These are phyloP conservation scores for Vachellia pachyceras DNA, from an alignment of 306 rosid genomes.

Conservation along the genomic window DNA sequence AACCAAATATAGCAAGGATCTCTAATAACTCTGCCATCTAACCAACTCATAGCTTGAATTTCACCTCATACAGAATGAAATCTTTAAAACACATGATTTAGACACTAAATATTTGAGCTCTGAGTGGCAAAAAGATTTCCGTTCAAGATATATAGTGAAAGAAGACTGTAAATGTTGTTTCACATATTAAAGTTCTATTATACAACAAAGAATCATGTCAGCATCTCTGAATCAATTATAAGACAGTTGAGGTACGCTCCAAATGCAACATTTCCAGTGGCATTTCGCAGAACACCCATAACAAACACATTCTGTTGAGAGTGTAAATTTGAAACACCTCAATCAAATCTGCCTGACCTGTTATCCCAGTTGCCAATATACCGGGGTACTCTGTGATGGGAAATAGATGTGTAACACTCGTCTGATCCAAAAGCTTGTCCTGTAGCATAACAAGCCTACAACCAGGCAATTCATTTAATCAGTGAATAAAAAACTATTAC, in stretches of 20 bases:
- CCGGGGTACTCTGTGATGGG: constrained; percentile 92
- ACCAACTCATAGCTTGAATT: background rate
- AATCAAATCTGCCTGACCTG: constrained; percentile 54
- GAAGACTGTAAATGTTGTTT: constrained; percentile 9
- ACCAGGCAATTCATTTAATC: too few relatives aligned
- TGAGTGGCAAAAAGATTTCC: background rate
- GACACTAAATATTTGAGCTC: background rate
- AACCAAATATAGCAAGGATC: constrained; percentile 5
- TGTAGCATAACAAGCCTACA: too few relatives aligned
- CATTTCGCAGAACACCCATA: background rate
- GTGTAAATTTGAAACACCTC: background rate
- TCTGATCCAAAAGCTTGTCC: constrained; percentile 99
- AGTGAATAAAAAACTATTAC: too few relatives aligned
- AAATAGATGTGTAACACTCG: constrained; percentile 94
- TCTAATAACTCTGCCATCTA: background rate
- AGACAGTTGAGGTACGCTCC: background rate
- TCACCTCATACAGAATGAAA: background rate
- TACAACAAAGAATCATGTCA: constrained; percentile 2
- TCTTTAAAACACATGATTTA: background rate
- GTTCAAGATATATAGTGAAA: background rate
- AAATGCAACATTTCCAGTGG: background rate
- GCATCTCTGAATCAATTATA: background rate
- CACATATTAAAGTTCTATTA: constrained; percentile 25
- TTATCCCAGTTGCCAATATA: constrained; percentile 96
- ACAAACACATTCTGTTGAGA: constrained; percentile 4